Percentiles rank a stretch among this genome's conserved stretches.
phyloP scores from a whole-genome alignment of 2,329 filamentous ascomycete genomes.

The Colletotrichum camelliae region DNA sequence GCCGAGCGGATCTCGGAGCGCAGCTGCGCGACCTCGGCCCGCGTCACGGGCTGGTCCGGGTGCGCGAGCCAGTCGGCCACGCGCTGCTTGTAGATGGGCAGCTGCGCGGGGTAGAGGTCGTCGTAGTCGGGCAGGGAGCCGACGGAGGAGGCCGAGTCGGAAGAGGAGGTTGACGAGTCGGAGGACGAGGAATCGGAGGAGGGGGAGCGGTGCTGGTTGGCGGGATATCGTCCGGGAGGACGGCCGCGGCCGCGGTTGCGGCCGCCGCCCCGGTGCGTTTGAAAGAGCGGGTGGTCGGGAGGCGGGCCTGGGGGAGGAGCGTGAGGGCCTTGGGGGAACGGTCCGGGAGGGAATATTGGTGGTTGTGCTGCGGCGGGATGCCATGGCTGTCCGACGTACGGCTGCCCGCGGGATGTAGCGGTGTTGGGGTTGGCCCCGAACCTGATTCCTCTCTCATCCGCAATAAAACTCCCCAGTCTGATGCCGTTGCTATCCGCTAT shows the following conservation, averaged over 20 bases:
- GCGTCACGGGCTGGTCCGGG: conserved; percentile 55
- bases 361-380: neutral
- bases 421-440: conserved; percentile 25
- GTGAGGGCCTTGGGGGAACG: neutral
- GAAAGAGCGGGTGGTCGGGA: conserved; percentile 16
- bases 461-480: conserved; percentile 48
- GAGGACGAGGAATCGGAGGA: conserved; percentile 42
- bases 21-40: conserved; percentile 40
- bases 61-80: conserved; percentile 55
- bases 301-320: neutral
- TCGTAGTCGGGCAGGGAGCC: conserved; percentile 61
- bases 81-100: conserved; percentile 49
- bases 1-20: neutral
- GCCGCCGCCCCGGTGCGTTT: conserved; percentile 2
- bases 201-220: conserved; percentile 28
- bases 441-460: conserved; percentile 44
- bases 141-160: conserved; percentile 43
- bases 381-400: conserved; percentile 6
- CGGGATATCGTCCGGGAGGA: conserved; percentile 1
- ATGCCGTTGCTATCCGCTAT: conserved; percentile 51
- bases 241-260: conserved; percentile 12
- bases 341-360: neutral
- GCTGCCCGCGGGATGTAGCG: conserved; percentile 2
- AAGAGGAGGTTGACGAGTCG: conserved; percentile 38
- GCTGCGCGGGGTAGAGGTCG: conserved; percentile 52